phyloP scores from a whole-genome alignment of 129 eudicot species.

The Flaveria robusta region DNA sequence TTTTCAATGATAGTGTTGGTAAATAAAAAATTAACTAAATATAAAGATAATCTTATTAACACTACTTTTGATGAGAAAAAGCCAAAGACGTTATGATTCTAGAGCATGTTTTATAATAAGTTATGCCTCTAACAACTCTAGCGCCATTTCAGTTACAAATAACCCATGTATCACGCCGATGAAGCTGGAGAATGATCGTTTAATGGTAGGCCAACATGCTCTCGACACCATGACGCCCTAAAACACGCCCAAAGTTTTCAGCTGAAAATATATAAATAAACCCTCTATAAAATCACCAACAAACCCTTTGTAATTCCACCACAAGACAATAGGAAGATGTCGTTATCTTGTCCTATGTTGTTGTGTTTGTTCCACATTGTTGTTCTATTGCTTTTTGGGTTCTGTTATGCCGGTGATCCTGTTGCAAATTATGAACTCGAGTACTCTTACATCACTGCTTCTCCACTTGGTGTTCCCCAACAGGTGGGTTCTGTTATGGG shows the following conservation, averaged over 20 bases:
- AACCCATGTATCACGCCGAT: slow-evolving; percentile 37
- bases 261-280: too few relatives aligned
- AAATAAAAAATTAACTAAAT: too few relatives aligned
- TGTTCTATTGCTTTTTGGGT: slow-evolving; percentile 36
- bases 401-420: slow-evolving; percentile 62
- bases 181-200: slow-evolving; percentile 12
- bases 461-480: slow-evolving; percentile 93
- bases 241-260: slow-evolving; percentile 36
- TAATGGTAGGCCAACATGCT: slow-evolving; percentile 35
- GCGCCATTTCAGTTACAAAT: slow-evolving; percentile 29
- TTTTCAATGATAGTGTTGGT: not conserved
- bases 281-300: not conserved
- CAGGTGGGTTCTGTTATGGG: slow-evolving; percentile 46
- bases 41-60: too few relatives aligned
- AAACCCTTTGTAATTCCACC: slow-evolving; percentile 16
- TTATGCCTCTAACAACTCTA: slow-evolving; percentile 24
- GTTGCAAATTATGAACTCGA: slow-evolving; percentile 45
- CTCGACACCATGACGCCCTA: slow-evolving; percentile 35
- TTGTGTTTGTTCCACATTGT: slow-evolving; percentile 42
- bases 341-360: slow-evolving; percentile 21
- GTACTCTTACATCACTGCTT: slow-evolving; percentile 74
- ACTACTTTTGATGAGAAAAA: not conserved
- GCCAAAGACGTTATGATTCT: not conserved
- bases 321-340: slow-evolving; percentile 23
- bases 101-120: slow-evolving; percentile 2